Evolutionary conservation across 139 green algal species (phyloP).

Genomic region (Dunaliella primolecta): DNA sequence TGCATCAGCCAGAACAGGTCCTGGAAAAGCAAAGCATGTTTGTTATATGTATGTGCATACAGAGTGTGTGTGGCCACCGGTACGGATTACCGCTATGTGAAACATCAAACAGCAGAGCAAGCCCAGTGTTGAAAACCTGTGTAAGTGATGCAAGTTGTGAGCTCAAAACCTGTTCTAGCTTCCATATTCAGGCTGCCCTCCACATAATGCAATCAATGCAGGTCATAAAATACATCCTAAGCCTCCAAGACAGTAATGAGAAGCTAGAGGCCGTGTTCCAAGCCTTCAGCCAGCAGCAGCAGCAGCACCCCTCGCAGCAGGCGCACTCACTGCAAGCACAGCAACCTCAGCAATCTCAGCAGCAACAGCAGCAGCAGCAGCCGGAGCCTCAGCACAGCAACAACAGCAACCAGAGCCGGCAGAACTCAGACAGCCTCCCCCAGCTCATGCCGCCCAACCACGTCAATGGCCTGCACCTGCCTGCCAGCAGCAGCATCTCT

Average conservation of each 20-base stretch:
- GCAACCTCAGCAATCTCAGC: not conserved
- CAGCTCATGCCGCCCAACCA: not conserved
- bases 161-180: no score
- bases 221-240: conserved; percentile 20
- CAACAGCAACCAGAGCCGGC: not conserved
- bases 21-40: no score
- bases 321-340: not conserved
- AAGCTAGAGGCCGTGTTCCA: conserved; percentile 16
- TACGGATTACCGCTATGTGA: no score
- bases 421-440: not conserved
- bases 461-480: not conserved
- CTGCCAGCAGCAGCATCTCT: not conserved
- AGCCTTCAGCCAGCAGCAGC: not conserved
- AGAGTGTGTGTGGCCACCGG: no score
- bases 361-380: conserved; percentile 1
- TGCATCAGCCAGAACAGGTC: no score
- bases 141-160: no score
- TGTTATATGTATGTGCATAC: no score
- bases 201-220: no score
- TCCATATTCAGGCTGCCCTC: no score
- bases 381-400: conserved; percentile 11
- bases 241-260: conserved; percentile 13
- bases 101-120: no score
- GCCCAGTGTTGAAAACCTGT: no score
- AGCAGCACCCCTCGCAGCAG: conserved; percentile 5